Conservation (phyloP, 1,284 basidiomycete genomes). For the Pseudozyma pruni region DNA sequence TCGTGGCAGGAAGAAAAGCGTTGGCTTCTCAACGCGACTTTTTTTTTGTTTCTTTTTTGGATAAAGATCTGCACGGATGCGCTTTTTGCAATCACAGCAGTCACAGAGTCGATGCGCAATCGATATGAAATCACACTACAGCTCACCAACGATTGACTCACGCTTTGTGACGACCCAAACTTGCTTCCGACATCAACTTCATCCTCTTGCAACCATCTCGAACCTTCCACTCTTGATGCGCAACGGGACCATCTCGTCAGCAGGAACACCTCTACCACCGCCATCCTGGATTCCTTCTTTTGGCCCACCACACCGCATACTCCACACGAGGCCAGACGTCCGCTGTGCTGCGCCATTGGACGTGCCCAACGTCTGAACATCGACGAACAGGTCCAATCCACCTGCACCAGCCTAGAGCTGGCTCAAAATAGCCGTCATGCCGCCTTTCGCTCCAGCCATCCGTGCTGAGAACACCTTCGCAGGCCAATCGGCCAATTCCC, state of each 20-base stretch:
- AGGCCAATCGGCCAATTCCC: constrained; percentile 14
- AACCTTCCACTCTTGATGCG: too few relatives aligned
- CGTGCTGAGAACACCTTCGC: constrained; percentile 34
- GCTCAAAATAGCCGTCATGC: constrained; percentile 12
- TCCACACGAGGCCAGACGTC: background rate
- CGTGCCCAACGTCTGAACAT: background rate
- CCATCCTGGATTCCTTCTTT: too few relatives aligned
- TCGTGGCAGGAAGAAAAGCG: background rate
- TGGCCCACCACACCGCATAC: background rate
- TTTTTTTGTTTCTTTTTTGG: background rate
- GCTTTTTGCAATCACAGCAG: constrained; percentile 14
- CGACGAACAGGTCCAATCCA: background rate
- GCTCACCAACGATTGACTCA: too few relatives aligned
- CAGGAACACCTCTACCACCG: too few relatives aligned
- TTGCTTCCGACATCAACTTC: background rate
- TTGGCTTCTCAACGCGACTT: too few relatives aligned
- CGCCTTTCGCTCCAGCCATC: constrained; percentile 37
- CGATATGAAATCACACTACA: constrained; percentile 28
- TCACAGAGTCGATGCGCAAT: constrained; percentile 4
- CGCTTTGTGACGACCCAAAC: background rate
- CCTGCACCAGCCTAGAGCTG: too few relatives aligned
- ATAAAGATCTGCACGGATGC: constrained; percentile 20
- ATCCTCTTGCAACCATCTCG: background rate
- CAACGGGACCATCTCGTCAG: too few relatives aligned
- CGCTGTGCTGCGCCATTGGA: too few relatives aligned